Conservation (phyloP, 805 yeast species). For the Schwanniomyces polymorphus region DNA sequence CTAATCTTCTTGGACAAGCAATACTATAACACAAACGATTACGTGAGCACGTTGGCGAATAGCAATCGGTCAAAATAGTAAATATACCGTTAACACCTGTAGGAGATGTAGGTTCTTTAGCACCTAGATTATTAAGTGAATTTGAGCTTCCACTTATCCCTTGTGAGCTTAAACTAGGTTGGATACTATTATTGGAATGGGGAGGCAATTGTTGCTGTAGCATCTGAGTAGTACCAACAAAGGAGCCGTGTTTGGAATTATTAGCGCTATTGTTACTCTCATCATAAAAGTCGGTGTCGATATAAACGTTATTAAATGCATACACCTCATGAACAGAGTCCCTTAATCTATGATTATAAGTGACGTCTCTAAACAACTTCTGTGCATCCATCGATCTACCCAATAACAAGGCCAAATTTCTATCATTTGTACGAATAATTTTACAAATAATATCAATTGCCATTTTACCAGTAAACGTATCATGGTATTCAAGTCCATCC, state of each 20-base stretch:
- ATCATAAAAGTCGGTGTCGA: slow-evolving; percentile 43
- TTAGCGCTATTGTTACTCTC: slow-evolving; percentile 24
- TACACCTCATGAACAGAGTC: slow-evolving; percentile 88
- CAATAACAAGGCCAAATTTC: slow-evolving; percentile 82
- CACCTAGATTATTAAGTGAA: neutral
- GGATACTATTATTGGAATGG: slow-evolving; percentile 15
- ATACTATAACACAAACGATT: slow-evolving; percentile 89
- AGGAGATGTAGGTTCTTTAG: slow-evolving; percentile 10
- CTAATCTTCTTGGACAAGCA: slow-evolving; percentile 93
- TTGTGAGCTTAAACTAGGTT: slow-evolving; percentile 15
- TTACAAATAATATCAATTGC: slow-evolving; percentile 90
- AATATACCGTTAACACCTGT: slow-evolving; percentile 83
- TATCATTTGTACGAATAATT: slow-evolving; percentile 84
- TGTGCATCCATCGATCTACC: slow-evolving; percentile 96
- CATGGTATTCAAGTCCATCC: slow-evolving; percentile 88
- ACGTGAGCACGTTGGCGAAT: slow-evolving; percentile 93
- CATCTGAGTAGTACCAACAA: slow-evolving; percentile 14
- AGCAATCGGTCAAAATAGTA: slow-evolving; percentile 89
- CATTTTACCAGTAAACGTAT: slow-evolving; percentile 89
- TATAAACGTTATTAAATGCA: slow-evolving; percentile 65
- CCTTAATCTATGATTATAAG: slow-evolving; percentile 88
- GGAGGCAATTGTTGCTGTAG: slow-evolving; percentile 17
- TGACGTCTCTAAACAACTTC: slow-evolving; percentile 90
- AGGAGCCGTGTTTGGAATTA: slow-evolving; percentile 31
- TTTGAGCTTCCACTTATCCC: slow-evolving; percentile 8